These are phyloP conservation scores for Lactifluus rugatus DNA, from an alignment of 768 basidiomycete species.

Conservation along the genomic window DNA sequence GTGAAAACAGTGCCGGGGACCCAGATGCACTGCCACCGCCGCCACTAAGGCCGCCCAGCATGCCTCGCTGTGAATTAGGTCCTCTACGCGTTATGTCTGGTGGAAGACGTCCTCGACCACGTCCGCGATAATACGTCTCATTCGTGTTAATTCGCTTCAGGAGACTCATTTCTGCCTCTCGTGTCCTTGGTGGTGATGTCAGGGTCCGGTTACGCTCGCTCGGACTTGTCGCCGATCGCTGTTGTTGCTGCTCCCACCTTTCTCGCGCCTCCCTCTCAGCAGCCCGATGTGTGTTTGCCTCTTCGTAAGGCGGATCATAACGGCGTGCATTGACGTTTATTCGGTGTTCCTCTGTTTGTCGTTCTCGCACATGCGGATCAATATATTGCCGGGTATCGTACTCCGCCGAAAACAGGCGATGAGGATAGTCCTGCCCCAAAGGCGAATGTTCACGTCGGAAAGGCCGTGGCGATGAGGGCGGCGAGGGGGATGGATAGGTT, in stretches of 20 bases:
- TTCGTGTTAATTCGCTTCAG: slow-evolving; percentile 7
- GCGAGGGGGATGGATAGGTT: neutral
- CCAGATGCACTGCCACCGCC: neutral
- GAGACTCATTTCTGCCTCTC: slow-evolving; percentile 1
- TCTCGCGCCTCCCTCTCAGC: neutral
- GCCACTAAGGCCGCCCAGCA: neutral
- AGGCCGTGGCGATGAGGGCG: slow-evolving; percentile 1
- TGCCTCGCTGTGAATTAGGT: neutral
- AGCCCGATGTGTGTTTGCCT: neutral
- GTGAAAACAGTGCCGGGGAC: neutral
- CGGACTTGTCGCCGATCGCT: neutral
- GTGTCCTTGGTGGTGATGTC: neutral
- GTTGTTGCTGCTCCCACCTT: neutral
- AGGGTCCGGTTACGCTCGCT: neutral
- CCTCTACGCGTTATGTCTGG: neutral
- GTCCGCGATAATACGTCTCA: neutral
- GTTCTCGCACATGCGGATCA: neutral
- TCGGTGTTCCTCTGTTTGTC: neutral
- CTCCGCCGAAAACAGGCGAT: neutral
- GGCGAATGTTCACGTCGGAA: neutral
- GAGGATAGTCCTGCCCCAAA: neutral
- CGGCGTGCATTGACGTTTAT: neutral
- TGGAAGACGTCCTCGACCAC: neutral
- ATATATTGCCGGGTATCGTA: neutral
- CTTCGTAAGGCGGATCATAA: neutral